Evolutionary conservation across 305 asterid species (phyloP).

Genomic region (Fraxinus dipetala): DNA sequence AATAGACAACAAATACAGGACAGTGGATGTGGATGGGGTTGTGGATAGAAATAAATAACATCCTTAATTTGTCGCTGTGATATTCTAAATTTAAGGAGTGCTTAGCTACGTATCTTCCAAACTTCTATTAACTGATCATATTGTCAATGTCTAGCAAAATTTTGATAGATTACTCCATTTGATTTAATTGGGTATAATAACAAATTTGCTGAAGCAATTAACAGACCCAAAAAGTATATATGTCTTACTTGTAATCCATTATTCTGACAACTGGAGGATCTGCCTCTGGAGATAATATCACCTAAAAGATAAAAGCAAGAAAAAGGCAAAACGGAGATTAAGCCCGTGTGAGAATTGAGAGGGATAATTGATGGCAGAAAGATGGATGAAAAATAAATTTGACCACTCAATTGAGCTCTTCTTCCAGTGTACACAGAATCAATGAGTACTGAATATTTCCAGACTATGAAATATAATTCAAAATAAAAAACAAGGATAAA

Average conservation of each 20-base stretch:
- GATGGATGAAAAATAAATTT: neutral
- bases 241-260: slow-evolving; percentile 89
- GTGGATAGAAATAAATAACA: slow-evolving; percentile 16
- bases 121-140: neutral
- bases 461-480: neutral
- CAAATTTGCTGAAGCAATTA: slow-evolving; percentile 7
- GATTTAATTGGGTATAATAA: neutral
- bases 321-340: slow-evolving; percentile 21
- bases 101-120: neutral
- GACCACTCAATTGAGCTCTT: neutral
- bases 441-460: neutral
- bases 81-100: slow-evolving; percentile 7
- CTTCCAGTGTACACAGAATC: neutral
- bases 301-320: slow-evolving; percentile 47
- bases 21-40: neutral
- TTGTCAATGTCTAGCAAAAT: neutral
- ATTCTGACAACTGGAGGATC: slow-evolving; percentile 90
- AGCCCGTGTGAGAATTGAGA: slow-evolving; percentile 3
- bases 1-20: neutral
- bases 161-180: slow-evolving; percentile 1
- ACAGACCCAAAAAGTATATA: neutral
- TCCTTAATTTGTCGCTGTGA: neutral
- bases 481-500: neutral
- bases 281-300: slow-evolving; percentile 88
- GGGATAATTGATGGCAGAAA: neutral